phyloP scores from a whole-genome alignment of 2,329 filamentous ascomycete genomes.

The Alternaria brassicae region DNA sequence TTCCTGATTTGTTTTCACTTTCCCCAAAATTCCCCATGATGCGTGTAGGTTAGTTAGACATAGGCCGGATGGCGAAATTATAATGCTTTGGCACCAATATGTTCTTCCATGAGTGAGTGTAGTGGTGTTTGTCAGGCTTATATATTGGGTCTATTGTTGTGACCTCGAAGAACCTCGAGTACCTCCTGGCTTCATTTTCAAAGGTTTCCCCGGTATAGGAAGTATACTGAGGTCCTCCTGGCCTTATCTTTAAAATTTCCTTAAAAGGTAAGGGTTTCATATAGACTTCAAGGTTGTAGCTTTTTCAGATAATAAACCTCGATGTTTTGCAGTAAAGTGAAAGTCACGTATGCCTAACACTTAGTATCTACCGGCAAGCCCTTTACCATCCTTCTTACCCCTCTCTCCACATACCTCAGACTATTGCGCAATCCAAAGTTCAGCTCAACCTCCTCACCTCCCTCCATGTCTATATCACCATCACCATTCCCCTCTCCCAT shows the following conservation, averaged over 20 bases:
- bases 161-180: neutral
- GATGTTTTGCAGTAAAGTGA: too few relatives aligned
- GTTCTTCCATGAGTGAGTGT: neutral
- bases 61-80: constrained; percentile 21
- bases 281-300: too few relatives aligned
- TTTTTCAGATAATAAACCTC: too few relatives aligned
- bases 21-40: constrained; percentile 4
- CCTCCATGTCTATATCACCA: constrained; percentile 14
- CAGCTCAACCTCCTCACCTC: constrained; percentile 14
- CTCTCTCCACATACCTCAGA: constrained; percentile 40
- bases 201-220: neutral
- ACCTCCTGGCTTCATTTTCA: neutral
- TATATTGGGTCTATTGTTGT: neutral
- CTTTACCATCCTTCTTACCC: constrained; percentile 45
- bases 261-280: too few relatives aligned
- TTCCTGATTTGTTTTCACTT: neutral
- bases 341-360: neutral
- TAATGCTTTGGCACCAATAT: constrained; percentile 17
- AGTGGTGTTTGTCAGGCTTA: neutral
- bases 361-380: constrained; percentile 29
- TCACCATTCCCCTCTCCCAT: constrained; percentile 1
- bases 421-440: constrained; percentile 33
- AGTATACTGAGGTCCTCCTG: neutral
- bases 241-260: too few relatives aligned
- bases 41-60: constrained; percentile 11